These are phyloP conservation scores for Aristolochia californica DNA, from an alignment of 164 flowering plant genomes.

Conservation along the genomic window DNA sequence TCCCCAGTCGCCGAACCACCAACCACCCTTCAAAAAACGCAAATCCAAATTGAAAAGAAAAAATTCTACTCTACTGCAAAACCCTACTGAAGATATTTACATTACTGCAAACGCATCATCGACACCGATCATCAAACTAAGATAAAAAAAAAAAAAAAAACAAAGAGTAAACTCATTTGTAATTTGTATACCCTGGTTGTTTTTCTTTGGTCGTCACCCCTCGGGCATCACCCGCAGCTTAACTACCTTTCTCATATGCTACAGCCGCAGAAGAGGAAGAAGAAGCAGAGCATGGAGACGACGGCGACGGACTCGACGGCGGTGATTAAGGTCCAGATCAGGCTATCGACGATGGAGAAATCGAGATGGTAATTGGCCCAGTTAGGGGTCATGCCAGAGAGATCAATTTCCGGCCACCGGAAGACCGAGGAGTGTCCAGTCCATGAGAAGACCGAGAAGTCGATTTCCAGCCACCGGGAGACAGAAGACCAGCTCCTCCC, in stretches of 20 bases:
- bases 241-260: conserved; percentile 46
- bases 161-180: too few relatives aligned
- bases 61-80: too few relatives aligned
- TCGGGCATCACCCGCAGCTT: too few relatives aligned
- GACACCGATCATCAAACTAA: too few relatives aligned
- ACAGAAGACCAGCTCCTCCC: conserved; percentile 5
- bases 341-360: conserved; percentile 39
- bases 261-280: conserved; percentile 71
- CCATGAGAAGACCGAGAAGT: conserved; percentile 2
- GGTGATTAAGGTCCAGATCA: conserved; percentile 41
- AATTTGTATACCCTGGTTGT: too few relatives aligned
- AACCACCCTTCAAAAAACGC: too few relatives aligned
- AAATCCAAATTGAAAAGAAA: too few relatives aligned
- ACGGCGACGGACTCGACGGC: conserved; percentile 55
- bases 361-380: conserved; percentile 19
- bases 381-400: conserved; percentile 6
- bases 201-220: too few relatives aligned
- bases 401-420: conserved; percentile 12
- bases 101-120: too few relatives aligned
- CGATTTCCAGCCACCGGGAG: conserved; percentile 7
- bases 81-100: too few relatives aligned
- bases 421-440: not conserved
- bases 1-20: too few relatives aligned
- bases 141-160: too few relatives aligned
- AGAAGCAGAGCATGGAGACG: conserved; percentile 58